Evolutionary conservation across 73 alveolate genomes (phyloP), one percentile per base, ranked within the genome.

Genomic region (Blepharisma japonicum): DNA sequence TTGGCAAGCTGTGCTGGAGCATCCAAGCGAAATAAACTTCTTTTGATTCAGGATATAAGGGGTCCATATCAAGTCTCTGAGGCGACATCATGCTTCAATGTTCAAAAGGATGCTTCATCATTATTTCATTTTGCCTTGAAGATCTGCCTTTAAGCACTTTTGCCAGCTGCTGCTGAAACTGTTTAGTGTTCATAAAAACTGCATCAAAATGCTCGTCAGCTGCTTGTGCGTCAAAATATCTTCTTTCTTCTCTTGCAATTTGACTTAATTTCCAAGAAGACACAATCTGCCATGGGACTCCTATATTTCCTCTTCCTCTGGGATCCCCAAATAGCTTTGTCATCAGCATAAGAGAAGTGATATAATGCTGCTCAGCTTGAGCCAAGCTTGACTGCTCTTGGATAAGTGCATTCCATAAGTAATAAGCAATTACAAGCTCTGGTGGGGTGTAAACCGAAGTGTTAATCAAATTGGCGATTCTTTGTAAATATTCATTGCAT

Each of bases 291-390:
- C 50, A 78, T 42, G 89, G 87, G 9, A 67, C 25, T 6, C 89
- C 74, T 5, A 45, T 25, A 77, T 79, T 79, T 9, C 89, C 89
- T 86, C 96, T 76, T 7, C 96, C 96, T 53, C 96, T 82, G 6
- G 96, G 96, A 54, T 89, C 96, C 6, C 96, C 96, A 38, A 53
- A 46, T 39, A 85, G 55, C 4, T 74, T 18, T 48, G 87, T 76
- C 55, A 77, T 71, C 25, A 80, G 71, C 9, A 89, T 71, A 81
- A 89, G 20, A 14, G 91, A 54, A 49, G 80, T 85, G 20, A 86
- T 45, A 50, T 86, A 86, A 77, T 77, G 68, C 38, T 55, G 78
- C 85, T 89, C 96, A 39, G 86, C 78, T 56, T 85, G 89, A 11
- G 38, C 71, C 47, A 89, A 54, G 32, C 54, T 81, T 42, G 56